Base-by-base conservation (phyloP, 768 basidiomycete genomes). In the Phlegmacium glaucopus region DNA sequence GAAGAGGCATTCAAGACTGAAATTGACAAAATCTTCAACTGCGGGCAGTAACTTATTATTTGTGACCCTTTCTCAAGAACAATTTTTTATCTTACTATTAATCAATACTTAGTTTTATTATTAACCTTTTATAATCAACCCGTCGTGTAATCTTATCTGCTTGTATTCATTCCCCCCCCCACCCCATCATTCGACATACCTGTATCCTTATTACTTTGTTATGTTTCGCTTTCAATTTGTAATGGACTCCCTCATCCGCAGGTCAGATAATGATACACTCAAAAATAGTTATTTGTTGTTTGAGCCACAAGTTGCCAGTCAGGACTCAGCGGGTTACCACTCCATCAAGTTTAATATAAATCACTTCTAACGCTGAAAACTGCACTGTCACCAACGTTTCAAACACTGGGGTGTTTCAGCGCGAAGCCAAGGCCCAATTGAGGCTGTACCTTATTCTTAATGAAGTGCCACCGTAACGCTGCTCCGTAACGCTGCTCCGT, bases 1-100 rank as follows among this genome's bases (percentile, higher is more conserved):
- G 88, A 90, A 65, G 83, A 85, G 52, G 55, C 70, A 18, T 87
- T 78, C 70, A 72, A 72, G 57, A 54, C 59, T 18, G 68, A 77
- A 46, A 73, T 90, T 17, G 85, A 90, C 63, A 59, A 61, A 29
- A 74, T 87, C 30, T 88, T 82, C 54, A 51, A 51, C 18, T 39
- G 35, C 28, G 50, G 45, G 32, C 32, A 11, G 32, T 11, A 34
- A 34, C n/a, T n/a, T n/a, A n/a, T 10, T n/a, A 34, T 10, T 11
- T 34, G 34, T 47, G 50, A 18, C 15, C 22, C 18, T 22, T 10
- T 10, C 32, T n/a, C n/a, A n/a, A n/a, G n/a, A n/a, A n/a, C n/a
- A n/a, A n/a, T n/a, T n/a, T n/a, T n/a, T n/a, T n/a, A n/a, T 11
- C 32, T 34, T 34, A 32, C 13, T 32, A 8, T 32, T 32, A 34